These are phyloP conservation scores for Alopecurus myosuroides DNA, from an alignment of 176 grass and related monocot species.

Conservation along the genomic window DNA sequence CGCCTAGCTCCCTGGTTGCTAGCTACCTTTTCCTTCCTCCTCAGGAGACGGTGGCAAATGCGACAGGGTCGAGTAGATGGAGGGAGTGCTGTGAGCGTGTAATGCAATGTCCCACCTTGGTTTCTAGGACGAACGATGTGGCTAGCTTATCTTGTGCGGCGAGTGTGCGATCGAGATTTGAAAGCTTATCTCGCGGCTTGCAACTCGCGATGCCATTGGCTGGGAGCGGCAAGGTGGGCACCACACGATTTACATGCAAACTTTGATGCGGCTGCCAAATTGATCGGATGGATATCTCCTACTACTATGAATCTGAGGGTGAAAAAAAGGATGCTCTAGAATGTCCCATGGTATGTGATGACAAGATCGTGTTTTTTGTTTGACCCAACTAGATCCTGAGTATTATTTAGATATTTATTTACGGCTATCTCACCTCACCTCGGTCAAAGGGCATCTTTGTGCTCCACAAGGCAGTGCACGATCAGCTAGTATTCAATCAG, in stretches of 20 bases:
- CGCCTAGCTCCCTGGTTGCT: background rate
- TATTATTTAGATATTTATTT: background rate
- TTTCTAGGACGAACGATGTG: constrained; percentile 21
- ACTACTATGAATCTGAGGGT: background rate
- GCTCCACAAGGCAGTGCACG: background rate
- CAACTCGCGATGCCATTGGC: constrained; percentile 24
- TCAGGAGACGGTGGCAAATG: background rate
- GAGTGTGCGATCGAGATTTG: constrained; percentile 30
- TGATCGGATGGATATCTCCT: background rate
- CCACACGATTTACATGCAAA: background rate
- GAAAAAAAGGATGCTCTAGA: background rate
- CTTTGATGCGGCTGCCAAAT: background rate
- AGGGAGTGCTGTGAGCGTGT: background rate
- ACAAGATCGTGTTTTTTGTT: background rate
- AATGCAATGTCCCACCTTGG: background rate
- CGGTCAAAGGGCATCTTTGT: background rate
- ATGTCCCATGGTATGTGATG: background rate
- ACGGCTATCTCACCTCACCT: background rate
- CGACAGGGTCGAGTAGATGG: background rate
- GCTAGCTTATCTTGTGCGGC: constrained; percentile 33
- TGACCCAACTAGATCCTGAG: too few relatives aligned
- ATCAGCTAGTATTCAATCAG: background rate
- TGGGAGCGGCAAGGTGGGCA: background rate
- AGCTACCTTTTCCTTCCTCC: background rate
- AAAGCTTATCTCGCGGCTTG: constrained; percentile 38